These are phyloP conservation scores for Oryza brachyantha DNA, from an alignment of 176 grass and related monocot genomes.

Conservation along the genomic window DNA sequence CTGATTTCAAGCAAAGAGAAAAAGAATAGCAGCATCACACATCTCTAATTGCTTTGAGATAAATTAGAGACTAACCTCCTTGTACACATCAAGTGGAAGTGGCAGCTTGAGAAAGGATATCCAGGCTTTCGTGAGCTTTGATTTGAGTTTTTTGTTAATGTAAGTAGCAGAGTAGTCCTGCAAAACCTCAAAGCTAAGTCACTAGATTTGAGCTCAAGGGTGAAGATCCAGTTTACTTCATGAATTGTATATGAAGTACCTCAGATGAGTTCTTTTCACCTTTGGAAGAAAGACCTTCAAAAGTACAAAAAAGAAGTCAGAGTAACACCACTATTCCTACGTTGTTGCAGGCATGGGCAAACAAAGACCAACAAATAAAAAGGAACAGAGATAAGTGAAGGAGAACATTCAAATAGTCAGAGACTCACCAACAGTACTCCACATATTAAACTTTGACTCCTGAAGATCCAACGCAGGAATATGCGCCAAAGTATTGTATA, in stretches of 20 bases:
- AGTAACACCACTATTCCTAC: conserved; percentile 10
- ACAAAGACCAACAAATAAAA: neutral
- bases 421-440: conserved; percentile 60
- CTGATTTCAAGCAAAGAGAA: neutral
- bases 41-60: neutral
- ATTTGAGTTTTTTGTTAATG: conserved; percentile 68
- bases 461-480: conserved; percentile 55
- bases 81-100: conserved; percentile 92
- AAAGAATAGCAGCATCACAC: neutral
- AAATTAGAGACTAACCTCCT: conserved; percentile 65
- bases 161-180: conserved; percentile 45
- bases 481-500: conserved; percentile 59
- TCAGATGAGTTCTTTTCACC: conserved; percentile 59
- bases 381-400: neutral
- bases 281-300: conserved; percentile 67
- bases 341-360: neutral
- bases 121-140: conserved; percentile 89
- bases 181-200: conserved; percentile 25
- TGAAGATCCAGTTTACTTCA: conserved; percentile 19
- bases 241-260: conserved; percentile 41
- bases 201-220: conserved; percentile 15
- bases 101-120: conserved; percentile 85
- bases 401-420: neutral
- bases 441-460: conserved; percentile 68
- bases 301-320: conserved; percentile 30